Base-by-base conservation (phyloP, 73 alveolate species). In the Breviolum minutum region DNA sequence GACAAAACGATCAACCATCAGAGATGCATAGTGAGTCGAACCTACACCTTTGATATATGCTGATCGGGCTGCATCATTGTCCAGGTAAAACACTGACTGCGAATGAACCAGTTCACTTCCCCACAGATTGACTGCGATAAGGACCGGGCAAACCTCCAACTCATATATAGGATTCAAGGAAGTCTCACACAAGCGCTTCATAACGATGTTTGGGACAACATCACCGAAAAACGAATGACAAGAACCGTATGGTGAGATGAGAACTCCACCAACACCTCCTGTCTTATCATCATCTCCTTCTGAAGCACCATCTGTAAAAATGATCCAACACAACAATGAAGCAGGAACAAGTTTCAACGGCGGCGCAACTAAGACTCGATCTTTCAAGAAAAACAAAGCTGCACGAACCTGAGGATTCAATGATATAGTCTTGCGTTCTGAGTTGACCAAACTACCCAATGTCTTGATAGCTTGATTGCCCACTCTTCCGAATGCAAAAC, bases 261-360 rank as follows among this genome's bases (percentile, higher is more conserved):
- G 60, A 17, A 83, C 76, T 61, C 93, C 93, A 0, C 93, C 93
- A 0, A 83, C 11, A 8, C 32, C 7, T 2, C 93, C 93, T 8
- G 5, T 60, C 60, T 71, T 71, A 11, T 24, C 26, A 14, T 83
- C 64, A 9, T 20, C 26, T 0, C 93, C 93, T 26, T 83, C 93
- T 8, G 76, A 83, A 2, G 93, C 93, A 20, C 93, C 93, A 61
- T 61, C 93, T 12, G 90, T 81, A 16, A 81, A 81, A 7, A 83
- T 20, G 1, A 83, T 5, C 93, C 93, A 83, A 60, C 76, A 9
- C 0, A 0, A 7, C 27, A 83, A 19, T 20, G 62, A 60, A 2
- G 76, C 0, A 2, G 93, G 93, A 6, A 22, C 14, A 2, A 83
- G 5, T 7, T 8, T 60, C n/a, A 83, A 6, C 7, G 93, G 93